Conservation (phyloP, 1,139 yeast genomes). For the Debaryomyces nepalensis region DNA sequence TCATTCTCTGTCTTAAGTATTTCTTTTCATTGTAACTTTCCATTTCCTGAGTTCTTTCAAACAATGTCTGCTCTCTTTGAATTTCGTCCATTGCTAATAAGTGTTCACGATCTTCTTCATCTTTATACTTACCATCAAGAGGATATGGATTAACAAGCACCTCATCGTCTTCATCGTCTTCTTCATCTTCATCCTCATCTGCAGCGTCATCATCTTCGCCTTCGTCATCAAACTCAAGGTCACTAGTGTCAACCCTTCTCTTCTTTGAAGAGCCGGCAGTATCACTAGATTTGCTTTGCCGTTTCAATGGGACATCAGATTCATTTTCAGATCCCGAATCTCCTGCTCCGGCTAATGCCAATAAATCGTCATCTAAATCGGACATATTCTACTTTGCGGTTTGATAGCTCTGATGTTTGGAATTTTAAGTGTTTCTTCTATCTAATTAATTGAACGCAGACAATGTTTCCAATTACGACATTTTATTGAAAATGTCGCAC, state of each 20-base stretch:
- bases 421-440: too few species aligned
- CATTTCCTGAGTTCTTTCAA: slow-evolving; percentile 91
- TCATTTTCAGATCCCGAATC: slow-evolving; percentile 35
- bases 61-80: slow-evolving; percentile 85
- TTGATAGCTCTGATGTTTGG: not conserved
- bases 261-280: slow-evolving; percentile 27
- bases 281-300: slow-evolving; percentile 19
- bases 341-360: slow-evolving; percentile 79
- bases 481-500: not conserved
- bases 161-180: slow-evolving; percentile 31
- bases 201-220: slow-evolving; percentile 49
- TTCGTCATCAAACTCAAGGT: slow-evolving; percentile 26
- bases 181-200: slow-evolving; percentile 31
- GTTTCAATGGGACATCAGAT: slow-evolving; percentile 27
- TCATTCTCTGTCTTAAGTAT: slow-evolving; percentile 80
- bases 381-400: slow-evolving; percentile 32
- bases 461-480: not conserved
- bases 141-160: slow-evolving; percentile 85
- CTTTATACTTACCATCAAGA: slow-evolving; percentile 85
- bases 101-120: slow-evolving; percentile 71
- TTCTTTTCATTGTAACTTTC: slow-evolving; percentile 83
- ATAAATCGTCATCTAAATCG: slow-evolving; percentile 85
- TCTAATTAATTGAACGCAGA: not conserved
- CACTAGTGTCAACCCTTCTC: slow-evolving; percentile 20
- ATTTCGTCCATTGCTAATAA: slow-evolving; percentile 85